Evolutionary conservation across 176 grass and related monocot species (phyloP).

Genomic region (Saccharum officinarum): DNA sequence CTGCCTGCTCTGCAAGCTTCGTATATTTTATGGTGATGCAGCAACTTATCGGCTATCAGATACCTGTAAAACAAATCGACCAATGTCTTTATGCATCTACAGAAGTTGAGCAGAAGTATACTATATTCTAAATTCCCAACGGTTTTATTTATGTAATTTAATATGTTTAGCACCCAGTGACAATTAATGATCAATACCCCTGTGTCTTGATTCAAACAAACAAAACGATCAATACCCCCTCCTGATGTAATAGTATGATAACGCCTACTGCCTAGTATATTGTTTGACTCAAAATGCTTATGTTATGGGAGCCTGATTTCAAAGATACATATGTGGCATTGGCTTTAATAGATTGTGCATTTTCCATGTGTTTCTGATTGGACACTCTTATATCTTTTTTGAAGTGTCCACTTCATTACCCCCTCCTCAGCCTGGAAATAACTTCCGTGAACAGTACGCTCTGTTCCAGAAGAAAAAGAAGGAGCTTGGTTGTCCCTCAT

Average conservation of each 20-base stretch:
- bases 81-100: not conserved
- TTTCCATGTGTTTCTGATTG: slow-evolving; percentile 44
- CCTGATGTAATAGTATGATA: not conserved
- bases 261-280: not conserved
- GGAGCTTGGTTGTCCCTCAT: slow-evolving; percentile 84
- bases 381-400: slow-evolving; percentile 51
- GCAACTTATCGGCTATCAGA: not conserved
- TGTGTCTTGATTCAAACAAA: not conserved
- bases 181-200: not conserved
- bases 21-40: not conserved
- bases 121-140: slow-evolving; percentile 16
- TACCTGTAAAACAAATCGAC: not conserved
- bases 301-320: slow-evolving; percentile 7
- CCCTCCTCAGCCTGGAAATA: slow-evolving; percentile 60
- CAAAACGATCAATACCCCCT: not conserved
- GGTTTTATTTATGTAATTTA: not conserved
- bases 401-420: slow-evolving; percentile 85
- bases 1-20: slow-evolving; percentile 13
- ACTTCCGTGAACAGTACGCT: slow-evolving; percentile 53
- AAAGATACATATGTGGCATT: not conserved
- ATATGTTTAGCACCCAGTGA: not conserved
- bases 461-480: slow-evolving; percentile 68
- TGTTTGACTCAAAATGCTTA: slow-evolving; percentile 15
- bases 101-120: not conserved
- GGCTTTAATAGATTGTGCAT: slow-evolving; percentile 24